These are phyloP conservation scores for Aspergillus ruber DNA, from an alignment of 2,329 filamentous ascomycete species.

Conservation along the genomic window DNA sequence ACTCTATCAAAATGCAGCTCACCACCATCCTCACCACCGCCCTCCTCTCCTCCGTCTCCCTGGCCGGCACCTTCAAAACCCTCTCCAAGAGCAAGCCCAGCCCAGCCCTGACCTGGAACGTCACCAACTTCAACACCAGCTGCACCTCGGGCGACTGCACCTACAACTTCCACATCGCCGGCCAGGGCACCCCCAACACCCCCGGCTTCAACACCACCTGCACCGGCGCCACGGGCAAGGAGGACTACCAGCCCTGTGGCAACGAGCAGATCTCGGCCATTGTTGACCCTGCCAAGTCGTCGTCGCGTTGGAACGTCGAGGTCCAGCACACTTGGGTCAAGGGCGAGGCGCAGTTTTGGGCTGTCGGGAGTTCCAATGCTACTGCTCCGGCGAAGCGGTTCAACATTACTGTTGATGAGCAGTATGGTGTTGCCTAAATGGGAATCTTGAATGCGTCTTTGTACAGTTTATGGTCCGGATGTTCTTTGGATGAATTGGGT, in stretches of 20 bases:
- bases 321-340: constrained; percentile 22
- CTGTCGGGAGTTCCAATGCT: constrained; percentile 17
- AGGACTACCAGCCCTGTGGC: constrained; percentile 17
- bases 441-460: too few relatives aligned
- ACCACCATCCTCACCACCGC: constrained; percentile 16
- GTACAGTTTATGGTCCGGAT: too few relatives aligned
- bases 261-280: constrained; percentile 18
- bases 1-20: constrained; percentile 22
- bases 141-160: constrained; percentile 28
- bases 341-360: constrained; percentile 13
- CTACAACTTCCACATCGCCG: constrained; percentile 28
- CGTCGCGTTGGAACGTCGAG: constrained; percentile 21
- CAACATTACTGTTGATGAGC: constrained; percentile 14
- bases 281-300: constrained; percentile 12
- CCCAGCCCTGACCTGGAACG: constrained; percentile 23
- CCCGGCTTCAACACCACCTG: constrained; percentile 32
- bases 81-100: constrained; percentile 8
- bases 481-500: too few relatives aligned
- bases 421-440: constrained; percentile 22
- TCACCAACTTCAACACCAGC: constrained; percentile 23
- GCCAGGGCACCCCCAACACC: constrained; percentile 18
- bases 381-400: constrained; percentile 15
- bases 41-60: constrained; percentile 18
- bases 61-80: constrained; percentile 11
- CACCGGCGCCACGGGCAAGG: constrained; percentile 18